phyloP scores from a whole-genome alignment of 371 early-diverging fungal species.

The Capillidium rhysosporum region DNA sequence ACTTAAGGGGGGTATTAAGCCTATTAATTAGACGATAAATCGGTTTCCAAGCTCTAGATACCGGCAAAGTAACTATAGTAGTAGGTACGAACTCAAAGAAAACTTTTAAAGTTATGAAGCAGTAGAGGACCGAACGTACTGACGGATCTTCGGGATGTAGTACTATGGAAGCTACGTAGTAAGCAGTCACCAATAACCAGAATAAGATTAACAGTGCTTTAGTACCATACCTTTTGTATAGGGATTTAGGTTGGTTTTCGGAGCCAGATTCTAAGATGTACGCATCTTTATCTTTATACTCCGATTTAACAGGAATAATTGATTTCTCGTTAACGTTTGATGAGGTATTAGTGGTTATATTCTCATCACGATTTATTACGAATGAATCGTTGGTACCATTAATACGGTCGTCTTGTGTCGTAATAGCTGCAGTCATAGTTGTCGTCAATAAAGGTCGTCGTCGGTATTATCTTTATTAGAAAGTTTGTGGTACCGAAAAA shows the following conservation, averaged over 20 bases:
- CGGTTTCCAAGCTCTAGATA: constrained; percentile 14
- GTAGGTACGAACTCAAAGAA: constrained; percentile 27
- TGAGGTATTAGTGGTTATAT: no score
- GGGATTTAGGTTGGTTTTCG: not conserved
- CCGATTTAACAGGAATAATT: no score
- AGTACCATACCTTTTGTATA: not conserved
- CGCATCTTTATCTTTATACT: no score
- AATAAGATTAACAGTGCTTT: not conserved
- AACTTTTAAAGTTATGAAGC: constrained; percentile 30
- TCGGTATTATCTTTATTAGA: no score
- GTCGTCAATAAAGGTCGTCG: no score
- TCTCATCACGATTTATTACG: no score
- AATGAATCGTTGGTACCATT: no score
- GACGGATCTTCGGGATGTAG: constrained; percentile 20
- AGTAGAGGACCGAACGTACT: constrained; percentile 27
- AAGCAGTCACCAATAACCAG: constrained; percentile 28
- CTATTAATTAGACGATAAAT: constrained; percentile 9
- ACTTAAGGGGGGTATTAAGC: constrained; percentile 8
- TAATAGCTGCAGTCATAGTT: no score
- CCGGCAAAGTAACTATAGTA: constrained; percentile 18
- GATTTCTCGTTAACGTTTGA: no score
- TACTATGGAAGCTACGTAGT: constrained; percentile 22
- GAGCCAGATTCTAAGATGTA: not conserved
- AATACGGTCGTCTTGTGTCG: no score
- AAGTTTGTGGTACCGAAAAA: no score